Evolutionary conservation across 345 rosid species (phyloP), one percentile per base, ranked within the genome.

Genomic region (Brassica carinata): DNA sequence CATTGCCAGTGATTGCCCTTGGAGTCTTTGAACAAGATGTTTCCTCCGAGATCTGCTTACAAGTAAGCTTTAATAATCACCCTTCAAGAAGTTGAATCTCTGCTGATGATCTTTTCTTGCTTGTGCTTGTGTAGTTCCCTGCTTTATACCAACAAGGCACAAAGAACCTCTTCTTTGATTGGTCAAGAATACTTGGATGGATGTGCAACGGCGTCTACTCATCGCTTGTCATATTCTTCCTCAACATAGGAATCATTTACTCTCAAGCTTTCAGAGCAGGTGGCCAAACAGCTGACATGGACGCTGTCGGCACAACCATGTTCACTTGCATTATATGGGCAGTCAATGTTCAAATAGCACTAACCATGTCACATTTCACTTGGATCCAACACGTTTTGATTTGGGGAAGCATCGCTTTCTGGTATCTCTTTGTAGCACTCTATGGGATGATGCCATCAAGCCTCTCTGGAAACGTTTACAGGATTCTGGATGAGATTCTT

Each of bases 291-390:
- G 97, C 93, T 10, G 96, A 92, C 79, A 90, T 96, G 94, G 88
- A 91, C 18, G 89, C 86, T 2, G 85, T 96, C 3, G 99, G 99
- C 59, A 86, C 99, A 5, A 88, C 97, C 7, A 96, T 93, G 94
- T 93, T 91, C 90, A 91, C 99, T 29, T 89, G 97, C 89, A 90
- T 95, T 61, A 89, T 95, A 30, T 91, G 97, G 90, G 91, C 90
- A 13, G 97, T 89, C 33, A 95, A 95, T 75, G 91, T 87, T 84
- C 98, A 95, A 83, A 93, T 95, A 15, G 97, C 99, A 0, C 89
- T 96, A 64, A 91, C 92, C 0, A 87, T 96, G 86, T 90, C 94
- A 69, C 98, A 96, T 86, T 96, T 93, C 87, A 93, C 99, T 64
- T 93, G 98, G 95, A 91, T 93, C 83, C 99, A 96, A 71, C 98